Percentiles rank a stretch among this genome's conserved stretches.
phyloP scores from a whole-genome alignment of 192 early-diverging fungal species.

The Dispira simplex region DNA sequence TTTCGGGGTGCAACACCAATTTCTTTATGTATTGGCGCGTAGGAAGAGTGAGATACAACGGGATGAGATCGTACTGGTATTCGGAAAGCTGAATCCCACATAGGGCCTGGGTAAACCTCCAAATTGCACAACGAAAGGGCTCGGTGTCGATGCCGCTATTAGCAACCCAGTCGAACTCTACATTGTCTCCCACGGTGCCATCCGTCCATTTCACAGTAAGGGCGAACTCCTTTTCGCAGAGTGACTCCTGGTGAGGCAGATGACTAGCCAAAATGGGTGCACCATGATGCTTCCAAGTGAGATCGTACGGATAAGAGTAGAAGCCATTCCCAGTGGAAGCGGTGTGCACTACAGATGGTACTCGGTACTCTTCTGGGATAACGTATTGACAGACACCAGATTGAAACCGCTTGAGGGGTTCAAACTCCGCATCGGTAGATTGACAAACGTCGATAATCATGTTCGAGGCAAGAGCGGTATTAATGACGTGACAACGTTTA shows the following conservation, averaged over 20 bases:
- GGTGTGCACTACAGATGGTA: not conserved
- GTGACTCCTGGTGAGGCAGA: not conserved
- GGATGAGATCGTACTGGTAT: not conserved
- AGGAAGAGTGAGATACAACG: not conserved
- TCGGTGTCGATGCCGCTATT: slow-evolving; percentile 1
- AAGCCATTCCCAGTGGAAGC: not conserved
- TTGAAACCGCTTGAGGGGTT: not conserved
- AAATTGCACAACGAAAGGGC: not conserved
- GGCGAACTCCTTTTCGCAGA: not conserved
- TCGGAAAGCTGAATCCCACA: not conserved
- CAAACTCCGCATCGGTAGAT: not conserved
- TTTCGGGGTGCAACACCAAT: not conserved
- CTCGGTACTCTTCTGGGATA: not conserved
- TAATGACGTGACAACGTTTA: not conserved
- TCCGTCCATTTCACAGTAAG: not conserved
- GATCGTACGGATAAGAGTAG: not conserved
- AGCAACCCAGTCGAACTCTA: not conserved
- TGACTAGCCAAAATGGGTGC: not conserved
- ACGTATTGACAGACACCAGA: not conserved
- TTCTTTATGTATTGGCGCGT: not conserved
- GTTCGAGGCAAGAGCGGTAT: not conserved
- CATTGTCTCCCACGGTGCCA: not conserved
- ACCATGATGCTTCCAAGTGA: not conserved
- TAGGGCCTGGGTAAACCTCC: not conserved
- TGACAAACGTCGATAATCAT: not conserved